A percentile compares a stretch with the other conserved stretches of the same genome.
phyloP scores from a whole-genome alignment of 176 grass and related monocot genomes.

The Alopecurus myosuroides region DNA sequence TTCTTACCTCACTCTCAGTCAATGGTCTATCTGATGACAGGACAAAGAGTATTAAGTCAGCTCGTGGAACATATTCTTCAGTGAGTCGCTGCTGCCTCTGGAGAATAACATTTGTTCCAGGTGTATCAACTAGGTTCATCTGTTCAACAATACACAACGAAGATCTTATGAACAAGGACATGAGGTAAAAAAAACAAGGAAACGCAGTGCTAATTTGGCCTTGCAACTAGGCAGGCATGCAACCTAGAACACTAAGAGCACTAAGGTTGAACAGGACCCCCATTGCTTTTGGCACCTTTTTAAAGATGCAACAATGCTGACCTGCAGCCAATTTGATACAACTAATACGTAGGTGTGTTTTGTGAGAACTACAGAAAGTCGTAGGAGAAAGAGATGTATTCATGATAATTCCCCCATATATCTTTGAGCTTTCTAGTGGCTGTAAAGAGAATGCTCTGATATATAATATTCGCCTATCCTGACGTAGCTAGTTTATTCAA shows the following conservation, averaged over 20 bases:
- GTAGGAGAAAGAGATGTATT: conserved; percentile 2
- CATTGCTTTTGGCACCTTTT: conserved; percentile 1
- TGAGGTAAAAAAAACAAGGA: conserved; percentile 6
- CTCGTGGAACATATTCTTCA: conserved; percentile 93
- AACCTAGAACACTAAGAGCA: neutral
- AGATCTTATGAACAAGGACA: conserved; percentile 3
- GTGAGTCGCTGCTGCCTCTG: conserved; percentile 97
- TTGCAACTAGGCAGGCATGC: conserved; percentile 11
- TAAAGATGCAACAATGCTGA: conserved; percentile 5
- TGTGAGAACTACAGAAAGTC: neutral
- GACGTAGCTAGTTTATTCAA: conserved; percentile 9
- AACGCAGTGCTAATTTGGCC: neutral
- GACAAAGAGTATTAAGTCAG: conserved; percentile 92
- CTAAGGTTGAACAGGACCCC: neutral
- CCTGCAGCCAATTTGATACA: neutral
- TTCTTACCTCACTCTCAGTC: conserved; percentile 81
- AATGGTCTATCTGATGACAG: conserved; percentile 91
- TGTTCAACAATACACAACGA: conserved; percentile 39
- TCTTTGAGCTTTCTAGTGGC: neutral
- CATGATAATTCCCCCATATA: conserved; percentile 5
- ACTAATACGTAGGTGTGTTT: neutral
- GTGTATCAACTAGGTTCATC: conserved; percentile 99
- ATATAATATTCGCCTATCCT: neutral
- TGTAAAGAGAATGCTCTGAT: neutral
- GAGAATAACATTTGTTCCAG: conserved; percentile 99